These are phyloP conservation scores for Prosopis cineraria DNA, from an alignment of 306 rosid species.

Conservation along the genomic window DNA sequence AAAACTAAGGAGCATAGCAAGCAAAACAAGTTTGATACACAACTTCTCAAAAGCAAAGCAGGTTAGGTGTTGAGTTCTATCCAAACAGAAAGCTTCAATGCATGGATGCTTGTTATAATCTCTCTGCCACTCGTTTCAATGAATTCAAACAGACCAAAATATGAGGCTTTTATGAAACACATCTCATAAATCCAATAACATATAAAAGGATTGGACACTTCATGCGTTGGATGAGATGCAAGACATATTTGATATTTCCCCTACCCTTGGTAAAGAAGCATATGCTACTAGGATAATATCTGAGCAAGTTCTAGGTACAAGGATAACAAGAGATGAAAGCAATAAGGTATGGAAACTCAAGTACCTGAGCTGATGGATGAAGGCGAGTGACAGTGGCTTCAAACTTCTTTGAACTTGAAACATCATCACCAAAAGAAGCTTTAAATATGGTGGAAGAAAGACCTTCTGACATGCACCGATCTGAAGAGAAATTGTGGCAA, in stretches of 20 bases:
- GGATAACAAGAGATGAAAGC: conserved; percentile 18
- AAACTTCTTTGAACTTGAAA: conserved; percentile 72
- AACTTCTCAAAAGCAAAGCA: neutral
- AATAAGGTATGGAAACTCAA: conserved; percentile 5
- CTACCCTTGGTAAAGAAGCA: neutral
- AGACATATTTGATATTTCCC: neutral
- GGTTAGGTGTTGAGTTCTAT: neutral
- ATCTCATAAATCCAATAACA: conserved; percentile 9
- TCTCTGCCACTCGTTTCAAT: neutral
- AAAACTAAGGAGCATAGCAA: neutral
- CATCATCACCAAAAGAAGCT: conserved; percentile 91
- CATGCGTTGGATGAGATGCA: neutral
- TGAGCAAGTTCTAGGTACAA: conserved; percentile 18
- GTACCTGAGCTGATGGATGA: conserved; percentile 82
- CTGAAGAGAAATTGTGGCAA: conserved; percentile 83
- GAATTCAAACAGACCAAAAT: neutral
- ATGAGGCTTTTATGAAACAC: neutral
- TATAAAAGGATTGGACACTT: neutral
- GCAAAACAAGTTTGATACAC: conserved; percentile 14
- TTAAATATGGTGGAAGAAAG: conserved; percentile 81
- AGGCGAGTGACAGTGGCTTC: conserved; percentile 96
- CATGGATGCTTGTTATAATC: neutral
- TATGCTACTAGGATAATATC: neutral
- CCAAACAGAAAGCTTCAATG: conserved; percentile 13
- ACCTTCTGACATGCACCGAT: conserved; percentile 81